phyloP scores from a whole-genome alignment of 805 yeast species.

The Starmerella etchellsii region DNA sequence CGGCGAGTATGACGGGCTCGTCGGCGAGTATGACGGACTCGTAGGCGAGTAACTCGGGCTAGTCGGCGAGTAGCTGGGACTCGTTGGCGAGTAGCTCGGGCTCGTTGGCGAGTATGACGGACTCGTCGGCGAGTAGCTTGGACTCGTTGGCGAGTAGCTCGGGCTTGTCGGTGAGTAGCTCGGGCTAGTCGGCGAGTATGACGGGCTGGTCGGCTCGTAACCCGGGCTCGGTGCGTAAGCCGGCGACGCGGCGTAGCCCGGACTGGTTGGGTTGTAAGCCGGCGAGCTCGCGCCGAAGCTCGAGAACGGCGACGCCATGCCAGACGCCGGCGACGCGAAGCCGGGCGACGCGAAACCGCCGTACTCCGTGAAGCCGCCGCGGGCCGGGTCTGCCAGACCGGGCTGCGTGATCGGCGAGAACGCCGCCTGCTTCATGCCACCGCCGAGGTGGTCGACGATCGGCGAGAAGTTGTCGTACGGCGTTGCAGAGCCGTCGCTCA shows the following conservation, averaged over 20 bases:
- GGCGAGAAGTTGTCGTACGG: slow-evolving; percentile 68
- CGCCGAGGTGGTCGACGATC: slow-evolving; percentile 24
- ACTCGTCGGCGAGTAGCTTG: slow-evolving; percentile 54
- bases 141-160: slow-evolving; percentile 52
- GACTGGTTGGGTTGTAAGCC: slow-evolving; percentile 62
- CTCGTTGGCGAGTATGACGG: slow-evolving; percentile 49
- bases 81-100: slow-evolving; percentile 62
- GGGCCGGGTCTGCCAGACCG: slow-evolving; percentile 56
- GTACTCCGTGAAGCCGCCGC: slow-evolving; percentile 80
- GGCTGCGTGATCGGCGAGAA: slow-evolving; percentile 90
- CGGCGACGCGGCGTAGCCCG: slow-evolving; percentile 28
- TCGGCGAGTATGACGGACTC: slow-evolving; percentile 49
- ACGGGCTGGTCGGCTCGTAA: slow-evolving; percentile 57
- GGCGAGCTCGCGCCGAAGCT: slow-evolving; percentile 30
- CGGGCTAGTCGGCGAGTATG: slow-evolving; percentile 57
- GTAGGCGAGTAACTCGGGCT: slow-evolving; percentile 73
- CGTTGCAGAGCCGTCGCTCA: slow-evolving; percentile 69
- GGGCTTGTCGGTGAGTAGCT: slow-evolving; percentile 43
- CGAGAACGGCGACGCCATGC: slow-evolving; percentile 39
- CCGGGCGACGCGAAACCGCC: slow-evolving; percentile 47
- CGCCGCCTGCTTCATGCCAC: slow-evolving; percentile 46
- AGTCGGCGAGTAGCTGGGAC: slow-evolving; percentile 68
- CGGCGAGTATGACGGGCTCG: slow-evolving; percentile 68
- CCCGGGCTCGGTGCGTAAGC: slow-evolving; percentile 20
- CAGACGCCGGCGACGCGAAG: slow-evolving; percentile 31